Base-by-base conservation (phyloP, 2,329 filamentous ascomycete genomes). In the Fusarium nygamai region DNA sequence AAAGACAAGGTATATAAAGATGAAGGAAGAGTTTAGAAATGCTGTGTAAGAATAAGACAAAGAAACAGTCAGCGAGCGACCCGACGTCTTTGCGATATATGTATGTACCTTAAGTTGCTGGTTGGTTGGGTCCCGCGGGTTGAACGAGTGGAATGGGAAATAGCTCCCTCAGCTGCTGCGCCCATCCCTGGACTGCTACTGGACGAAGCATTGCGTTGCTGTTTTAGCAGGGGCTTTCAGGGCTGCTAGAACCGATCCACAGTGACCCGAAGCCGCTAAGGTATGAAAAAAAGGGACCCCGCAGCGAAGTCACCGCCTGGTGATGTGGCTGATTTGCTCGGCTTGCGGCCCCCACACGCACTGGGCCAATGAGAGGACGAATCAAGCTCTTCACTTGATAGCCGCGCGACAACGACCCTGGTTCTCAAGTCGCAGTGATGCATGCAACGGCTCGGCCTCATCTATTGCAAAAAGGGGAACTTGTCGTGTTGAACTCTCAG, bases 371-470 rank as follows among this genome's bases (percentile, higher is more conserved):
- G 36, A 51, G n/a, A 43, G 17, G 6, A 12, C 33, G 50, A 46
- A 73, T 61, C 65, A 57, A 61, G 57, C 51, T 61, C 24, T 61
- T 24, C 44, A 71, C 39, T 46, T 57, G 56, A 58, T 78, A 78
- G 77, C 77, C 77, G 77, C 77, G 77, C 77, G 77, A 78, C 77
- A 78, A 78, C 61, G 56, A 76, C 72, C 64, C 70, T 69, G 43
- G 63, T 33, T 64, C 31, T 31, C 36, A 56, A 59, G 64, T 65
- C 48, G 51, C 68, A 65, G 29, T 33, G 43, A 59, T 54, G 50
- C 54, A 70, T 67, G 59, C 48, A 70, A 69, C 56, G 58, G 65
- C 50, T 75, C 50, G 65, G 64, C 59, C 53, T 65, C 59, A 67
- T 56, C 54, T 67, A 65, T 38, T 27, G 53, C 41, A 50, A 60